These are phyloP conservation scores for Sclerotinia minor DNA, from an alignment of 2,329 filamentous ascomycete species.

Conservation along the genomic window DNA sequence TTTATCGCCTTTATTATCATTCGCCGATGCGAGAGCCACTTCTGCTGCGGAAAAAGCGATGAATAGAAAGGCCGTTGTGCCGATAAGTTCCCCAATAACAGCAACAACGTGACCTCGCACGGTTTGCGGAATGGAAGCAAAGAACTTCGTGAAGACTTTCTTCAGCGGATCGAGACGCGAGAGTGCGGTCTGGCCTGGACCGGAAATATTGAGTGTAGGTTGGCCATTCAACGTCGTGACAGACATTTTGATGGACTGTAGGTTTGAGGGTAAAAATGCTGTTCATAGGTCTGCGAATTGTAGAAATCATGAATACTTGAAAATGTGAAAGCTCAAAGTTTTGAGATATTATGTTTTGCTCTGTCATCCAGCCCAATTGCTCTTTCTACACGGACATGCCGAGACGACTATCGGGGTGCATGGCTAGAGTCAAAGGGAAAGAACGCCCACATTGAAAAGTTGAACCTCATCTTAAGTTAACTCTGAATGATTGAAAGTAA, in stretches of 20 bases:
- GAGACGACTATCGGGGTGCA: too few species aligned
- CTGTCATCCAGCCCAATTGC: neutral
- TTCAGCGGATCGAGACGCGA: conserved; percentile 32
- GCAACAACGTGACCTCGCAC: conserved; percentile 49
- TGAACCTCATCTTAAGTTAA: neutral
- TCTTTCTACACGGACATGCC: neutral
- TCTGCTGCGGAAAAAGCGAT: conserved; percentile 40
- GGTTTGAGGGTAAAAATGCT: conserved; percentile 14
- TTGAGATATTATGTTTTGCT: neutral
- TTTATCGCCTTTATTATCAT: conserved; percentile 28
- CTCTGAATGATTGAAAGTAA: neutral
- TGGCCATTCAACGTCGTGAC: conserved; percentile 24
- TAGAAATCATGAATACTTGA: neutral
- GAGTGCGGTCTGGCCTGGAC: conserved; percentile 28
- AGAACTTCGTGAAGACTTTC: conserved; percentile 28
- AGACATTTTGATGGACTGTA: conserved; percentile 21
- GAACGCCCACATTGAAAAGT: neutral
- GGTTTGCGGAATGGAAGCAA: conserved; percentile 29
- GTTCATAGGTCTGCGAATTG: conserved; percentile 19
- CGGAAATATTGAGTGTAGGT: conserved; percentile 30
- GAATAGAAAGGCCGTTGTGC: conserved; percentile 47
- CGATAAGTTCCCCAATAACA: conserved; percentile 52
- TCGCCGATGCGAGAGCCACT: conserved; percentile 37
- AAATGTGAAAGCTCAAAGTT: neutral
- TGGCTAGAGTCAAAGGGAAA: neutral